phyloP scores from a whole-genome alignment of 1,139 yeast genomes.

The Taphrina pruni region DNA sequence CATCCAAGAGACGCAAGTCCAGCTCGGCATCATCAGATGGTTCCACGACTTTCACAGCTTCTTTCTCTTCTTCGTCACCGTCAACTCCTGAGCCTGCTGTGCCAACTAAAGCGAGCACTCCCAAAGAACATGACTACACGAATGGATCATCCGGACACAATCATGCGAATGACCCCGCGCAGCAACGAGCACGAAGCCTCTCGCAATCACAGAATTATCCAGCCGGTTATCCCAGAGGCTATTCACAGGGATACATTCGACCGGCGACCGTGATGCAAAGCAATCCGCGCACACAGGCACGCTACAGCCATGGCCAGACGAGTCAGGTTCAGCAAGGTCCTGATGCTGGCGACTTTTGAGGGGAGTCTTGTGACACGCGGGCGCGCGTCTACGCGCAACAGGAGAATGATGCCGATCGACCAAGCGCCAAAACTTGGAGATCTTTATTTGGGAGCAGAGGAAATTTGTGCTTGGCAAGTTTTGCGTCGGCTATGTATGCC shows the following conservation, averaged over 20 bases:
- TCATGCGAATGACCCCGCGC: background rate
- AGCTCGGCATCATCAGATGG: background rate
- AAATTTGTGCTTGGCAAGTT: too few species aligned
- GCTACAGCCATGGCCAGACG: background rate
- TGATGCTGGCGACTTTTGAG: constrained; percentile 20
- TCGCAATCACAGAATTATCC: constrained; percentile 4
- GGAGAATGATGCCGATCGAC: too few species aligned
- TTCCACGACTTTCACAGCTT: background rate
- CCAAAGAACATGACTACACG: too few species aligned
- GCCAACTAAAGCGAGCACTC: too few species aligned
- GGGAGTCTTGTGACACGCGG: too few species aligned
- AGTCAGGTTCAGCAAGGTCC: background rate
- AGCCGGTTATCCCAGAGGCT: constrained; percentile 9
- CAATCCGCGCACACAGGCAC: background rate
- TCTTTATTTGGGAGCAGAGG: too few species aligned
- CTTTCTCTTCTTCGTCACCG: background rate
- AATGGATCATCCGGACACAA: too few species aligned
- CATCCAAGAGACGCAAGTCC: background rate
- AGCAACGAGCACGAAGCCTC: background rate
- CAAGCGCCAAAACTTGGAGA: too few species aligned
- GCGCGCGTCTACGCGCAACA: too few species aligned
- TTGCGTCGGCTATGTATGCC: too few species aligned
- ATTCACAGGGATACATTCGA: constrained; percentile 13
- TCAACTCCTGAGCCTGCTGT: background rate
- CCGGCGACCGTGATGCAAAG: constrained; percentile 4